Evolutionary conservation across 2,329 filamentous ascomycete species (phyloP).

Genomic region (Colletotrichum theobromicola): DNA sequence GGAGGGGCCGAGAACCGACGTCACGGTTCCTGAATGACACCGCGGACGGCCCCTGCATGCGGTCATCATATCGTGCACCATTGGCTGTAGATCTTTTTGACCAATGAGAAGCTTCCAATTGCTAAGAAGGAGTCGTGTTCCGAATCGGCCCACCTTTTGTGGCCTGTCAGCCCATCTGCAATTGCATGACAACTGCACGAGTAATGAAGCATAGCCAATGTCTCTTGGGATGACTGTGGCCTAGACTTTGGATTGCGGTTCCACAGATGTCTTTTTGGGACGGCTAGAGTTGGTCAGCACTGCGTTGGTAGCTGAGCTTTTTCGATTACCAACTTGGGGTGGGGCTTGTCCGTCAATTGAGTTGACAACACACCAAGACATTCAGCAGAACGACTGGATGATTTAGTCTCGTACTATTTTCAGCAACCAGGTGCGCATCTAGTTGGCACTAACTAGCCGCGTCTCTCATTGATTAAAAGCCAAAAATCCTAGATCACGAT

Average conservation of each 20-base stretch:
- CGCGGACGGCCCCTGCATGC: background rate
- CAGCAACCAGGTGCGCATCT: background rate
- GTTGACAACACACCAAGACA: background rate
- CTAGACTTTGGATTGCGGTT: background rate
- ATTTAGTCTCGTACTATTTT: background rate
- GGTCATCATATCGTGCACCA: background rate
- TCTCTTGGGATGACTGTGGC: background rate
- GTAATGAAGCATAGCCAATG: background rate
- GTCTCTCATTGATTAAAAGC: background rate
- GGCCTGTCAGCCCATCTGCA: constrained; percentile 10
- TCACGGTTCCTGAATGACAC: constrained; percentile 10
- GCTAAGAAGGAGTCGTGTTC: background rate
- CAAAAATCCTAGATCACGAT: too few species aligned
- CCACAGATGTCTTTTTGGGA: background rate
- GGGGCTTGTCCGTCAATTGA: background rate
- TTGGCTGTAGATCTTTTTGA: constrained; percentile 4
- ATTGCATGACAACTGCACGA: constrained; percentile 1
- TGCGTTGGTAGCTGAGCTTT: background rate
- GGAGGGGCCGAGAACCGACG: constrained; percentile 15
- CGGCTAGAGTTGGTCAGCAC: background rate
- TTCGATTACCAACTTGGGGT: background rate
- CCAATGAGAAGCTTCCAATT: background rate
- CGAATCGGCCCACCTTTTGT: background rate
- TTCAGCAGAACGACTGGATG: background rate
- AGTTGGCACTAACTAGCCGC: background rate